Base-by-base conservation (phyloP, 345 rosid genomes). In the Trapa bicornis region DNA sequence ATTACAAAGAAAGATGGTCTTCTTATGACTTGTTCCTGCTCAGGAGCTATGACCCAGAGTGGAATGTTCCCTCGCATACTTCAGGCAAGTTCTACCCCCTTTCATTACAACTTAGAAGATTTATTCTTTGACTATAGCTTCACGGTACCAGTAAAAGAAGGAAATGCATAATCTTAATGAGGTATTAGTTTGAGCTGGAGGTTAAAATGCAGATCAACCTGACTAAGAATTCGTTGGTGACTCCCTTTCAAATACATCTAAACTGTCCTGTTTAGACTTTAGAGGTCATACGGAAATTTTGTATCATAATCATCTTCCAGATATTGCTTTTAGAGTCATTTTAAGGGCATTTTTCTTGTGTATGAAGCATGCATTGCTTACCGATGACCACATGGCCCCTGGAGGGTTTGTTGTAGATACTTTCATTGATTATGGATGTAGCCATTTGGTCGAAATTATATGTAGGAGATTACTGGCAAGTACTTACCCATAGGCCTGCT, bases 31-130 rank as follows among this genome's bases (percentile, higher is more conserved):
- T 93, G 96, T 61, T 90, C 97, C 15, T 90, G 96, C 79, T 93
- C 97, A 3, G 97, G 98, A 73, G 96, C 97, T 4, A 84, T 88
- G 89, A 88, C 98, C 12, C 92, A 84, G 74, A 92, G 98, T 47
- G 91, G 98, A 29, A 80, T 58, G 69, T 83, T 89, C 84, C 61
- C 87, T 76, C 82, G 79, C 12, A 72, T 81, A 72, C 96, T 86
- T 45, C 87, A 92, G 88, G 93, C 76, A 78, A 78, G 80, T 68
- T 38, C 7, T 10, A 16, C 17, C 15, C 35, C 32, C 47, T 39
- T 39, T 17, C 48, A 41, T 39, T 1, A 8, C 4, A 12, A n/a
- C 45, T 42, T 11, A 62, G 17, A 10, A 7, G 45, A 22, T 10
- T 12, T 16, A 43, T n/a, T 39, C 43, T 37, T 42, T 64, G 12